phyloP scores from a whole-genome alignment of 2,329 filamentous ascomycete species.

The Trichoderma asperellum region DNA sequence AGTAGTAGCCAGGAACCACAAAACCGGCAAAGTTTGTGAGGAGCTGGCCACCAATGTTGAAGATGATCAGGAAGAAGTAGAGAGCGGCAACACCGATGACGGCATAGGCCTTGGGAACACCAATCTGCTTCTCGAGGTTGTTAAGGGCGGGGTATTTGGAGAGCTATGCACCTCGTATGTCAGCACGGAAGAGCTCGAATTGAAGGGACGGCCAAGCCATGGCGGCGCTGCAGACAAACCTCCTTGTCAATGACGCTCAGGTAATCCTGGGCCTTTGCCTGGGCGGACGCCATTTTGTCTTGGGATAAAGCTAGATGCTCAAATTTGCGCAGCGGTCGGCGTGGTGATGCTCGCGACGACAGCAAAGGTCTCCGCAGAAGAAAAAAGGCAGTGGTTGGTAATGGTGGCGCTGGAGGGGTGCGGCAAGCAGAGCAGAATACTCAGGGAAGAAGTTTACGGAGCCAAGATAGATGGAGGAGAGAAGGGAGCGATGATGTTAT shows the following conservation, averaged over 20 bases:
- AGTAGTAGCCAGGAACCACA: constrained; percentile 82
- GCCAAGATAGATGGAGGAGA: constrained; percentile 31
- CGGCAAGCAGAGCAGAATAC: not conserved
- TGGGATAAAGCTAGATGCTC: constrained; percentile 29
- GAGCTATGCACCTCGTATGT: constrained; percentile 57
- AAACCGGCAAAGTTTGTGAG: constrained; percentile 87
- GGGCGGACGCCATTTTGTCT: constrained; percentile 68
- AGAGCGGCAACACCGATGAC: constrained; percentile 74
- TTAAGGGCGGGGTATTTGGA: constrained; percentile 82
- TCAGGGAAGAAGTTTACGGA: not conserved
- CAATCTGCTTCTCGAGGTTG: constrained; percentile 84
- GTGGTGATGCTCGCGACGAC: constrained; percentile 15
- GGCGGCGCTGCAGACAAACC: constrained; percentile 56
- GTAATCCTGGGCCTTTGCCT: constrained; percentile 77
- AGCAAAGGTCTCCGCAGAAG: constrained; percentile 9
- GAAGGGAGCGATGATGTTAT: constrained; percentile 28
- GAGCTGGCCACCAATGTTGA: constrained; percentile 88
- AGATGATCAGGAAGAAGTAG: constrained; percentile 90
- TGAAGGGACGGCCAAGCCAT: not conserved
- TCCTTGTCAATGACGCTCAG: constrained; percentile 81
- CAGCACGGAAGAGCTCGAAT: constrained; percentile 34
- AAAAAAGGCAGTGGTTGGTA: not conserved
- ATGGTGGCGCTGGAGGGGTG: constrained; percentile 23
- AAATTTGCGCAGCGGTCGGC: constrained; percentile 14
- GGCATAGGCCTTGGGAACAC: constrained; percentile 82